Percentiles rank a stretch among this genome's conserved stretches.
Evolutionary conservation across 345 rosid species (phyloP).

Genomic region (Eucalyptus polybractea): DNA sequence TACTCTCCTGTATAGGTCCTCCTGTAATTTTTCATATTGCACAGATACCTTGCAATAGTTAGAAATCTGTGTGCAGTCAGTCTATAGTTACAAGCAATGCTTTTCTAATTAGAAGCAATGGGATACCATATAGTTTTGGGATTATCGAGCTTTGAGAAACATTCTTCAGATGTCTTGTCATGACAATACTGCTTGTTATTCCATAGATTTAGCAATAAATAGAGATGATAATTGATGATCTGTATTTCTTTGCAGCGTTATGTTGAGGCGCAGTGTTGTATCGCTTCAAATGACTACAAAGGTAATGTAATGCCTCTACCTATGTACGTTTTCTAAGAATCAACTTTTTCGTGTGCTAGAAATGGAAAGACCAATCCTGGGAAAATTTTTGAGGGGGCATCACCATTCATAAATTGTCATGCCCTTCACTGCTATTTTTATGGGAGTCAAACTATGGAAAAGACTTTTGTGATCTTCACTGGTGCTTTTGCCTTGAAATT

Average conservation of each 20-base stretch:
- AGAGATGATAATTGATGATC: neutral
- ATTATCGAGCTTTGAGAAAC: neutral
- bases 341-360: neutral
- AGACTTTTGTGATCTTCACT: neutral
- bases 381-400: neutral
- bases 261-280: slow-evolving; percentile 91
- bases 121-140: neutral
- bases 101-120: neutral
- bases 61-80: neutral
- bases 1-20: neutral
- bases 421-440: neutral
- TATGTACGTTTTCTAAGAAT: neutral
- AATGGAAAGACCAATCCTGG: neutral
- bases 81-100: neutral
- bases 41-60: neutral
- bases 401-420: neutral
- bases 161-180: neutral
- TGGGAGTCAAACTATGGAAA: neutral
- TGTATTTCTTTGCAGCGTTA: slow-evolving; percentile 60
- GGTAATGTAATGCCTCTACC: slow-evolving; percentile 25
- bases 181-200: neutral
- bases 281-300: slow-evolving; percentile 88
- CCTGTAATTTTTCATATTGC: neutral
- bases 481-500: neutral
- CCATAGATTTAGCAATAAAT: neutral